Base-by-base conservation (phyloP, 768 basidiomycete species). In the Pleurotus sapidus region DNA sequence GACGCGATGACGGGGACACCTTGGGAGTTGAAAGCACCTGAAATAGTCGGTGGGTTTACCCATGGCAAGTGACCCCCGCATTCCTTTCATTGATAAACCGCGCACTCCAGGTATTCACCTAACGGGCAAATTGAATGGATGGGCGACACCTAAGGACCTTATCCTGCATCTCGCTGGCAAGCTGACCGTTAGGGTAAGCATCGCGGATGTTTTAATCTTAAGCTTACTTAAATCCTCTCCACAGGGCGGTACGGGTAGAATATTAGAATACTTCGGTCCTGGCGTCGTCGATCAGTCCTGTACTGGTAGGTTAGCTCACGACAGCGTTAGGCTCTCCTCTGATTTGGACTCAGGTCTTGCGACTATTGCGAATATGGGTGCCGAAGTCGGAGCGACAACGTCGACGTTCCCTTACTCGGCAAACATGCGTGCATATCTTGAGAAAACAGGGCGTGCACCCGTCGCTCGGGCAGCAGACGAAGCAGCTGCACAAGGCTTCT, bases 361-460 rank as follows among this genome's bases (percentile, higher is more conserved):
- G 1, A 98, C 97, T 1, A 90, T 99, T 56, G 90, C 93, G 45
- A 98, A 99, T 72, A 99, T 98, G 97, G 97, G 97, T 50, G 97
- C 97, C 11, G 97, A 99, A 77, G 95, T 98, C n/a, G 97, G 97
- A 39, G 97, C 97, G n/a, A 99, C 97, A 1, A 98, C 97, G 0
- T 96, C 95, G 1, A 93, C 91, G 5, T 99, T 99, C 81, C 95
- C 96, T 4, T 99, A 98, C 73, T 94, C 93, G 14, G 72, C 83
- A 15, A 84, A 85, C 65, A 98, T 98, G 96, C 81, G 86, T 30
- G 79, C 84, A 37, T 99, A 98, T 73, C 84, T 99, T 27, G 78
- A 83, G 61, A 95, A 95, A 17, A 99, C 97, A 7, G 88, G 93
- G 49, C 87, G 97, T 57, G 85, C 82, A 40, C 84, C 89, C 30